Evolutionary conservation across 2,329 filamentous ascomycete species (phyloP).

Genomic region (Aureobasidium leucospermi): DNA sequence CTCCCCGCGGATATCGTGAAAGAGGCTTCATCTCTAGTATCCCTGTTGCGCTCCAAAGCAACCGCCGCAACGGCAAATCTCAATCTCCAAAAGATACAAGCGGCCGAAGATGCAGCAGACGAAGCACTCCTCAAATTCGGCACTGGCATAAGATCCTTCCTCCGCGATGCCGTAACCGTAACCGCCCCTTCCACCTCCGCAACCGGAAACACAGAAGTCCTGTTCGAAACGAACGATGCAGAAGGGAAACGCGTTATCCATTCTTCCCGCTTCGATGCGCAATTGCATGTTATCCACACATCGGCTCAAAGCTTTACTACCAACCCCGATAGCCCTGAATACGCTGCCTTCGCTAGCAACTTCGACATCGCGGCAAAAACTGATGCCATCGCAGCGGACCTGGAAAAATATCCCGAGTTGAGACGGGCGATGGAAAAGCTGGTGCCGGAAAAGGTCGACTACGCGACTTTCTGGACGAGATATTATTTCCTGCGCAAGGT

Average conservation of each 20-base stretch:
- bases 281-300: slow-evolving; percentile 91
- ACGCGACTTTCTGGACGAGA: slow-evolving; percentile 82
- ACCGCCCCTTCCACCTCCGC: slow-evolving; percentile 54
- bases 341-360: slow-evolving; percentile 60
- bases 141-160: slow-evolving; percentile 78
- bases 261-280: slow-evolving; percentile 87
- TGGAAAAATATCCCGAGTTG: slow-evolving; percentile 81
- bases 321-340: slow-evolving; percentile 64
- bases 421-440: slow-evolving; percentile 86
- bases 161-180: slow-evolving; percentile 84
- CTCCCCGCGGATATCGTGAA: slow-evolving; percentile 45
- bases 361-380: slow-evolving; percentile 85
- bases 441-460: slow-evolving; percentile 88
- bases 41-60: slow-evolving; percentile 68
- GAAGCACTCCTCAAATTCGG: slow-evolving; percentile 91
- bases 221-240: slow-evolving; percentile 91
- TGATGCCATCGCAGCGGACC: slow-evolving; percentile 68
- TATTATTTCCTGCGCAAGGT: slow-evolving; percentile 94
- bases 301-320: slow-evolving; percentile 72
- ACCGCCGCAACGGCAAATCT: slow-evolving; percentile 48
- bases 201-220: slow-evolving; percentile 42
- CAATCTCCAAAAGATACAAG: slow-evolving; percentile 72
- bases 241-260: slow-evolving; percentile 89
- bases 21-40: slow-evolving; percentile 60
- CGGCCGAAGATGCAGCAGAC: slow-evolving; percentile 90